Evolutionary conservation across 208 protist species (phyloP).

Genomic region (Leishmania gerbilli): DNA sequence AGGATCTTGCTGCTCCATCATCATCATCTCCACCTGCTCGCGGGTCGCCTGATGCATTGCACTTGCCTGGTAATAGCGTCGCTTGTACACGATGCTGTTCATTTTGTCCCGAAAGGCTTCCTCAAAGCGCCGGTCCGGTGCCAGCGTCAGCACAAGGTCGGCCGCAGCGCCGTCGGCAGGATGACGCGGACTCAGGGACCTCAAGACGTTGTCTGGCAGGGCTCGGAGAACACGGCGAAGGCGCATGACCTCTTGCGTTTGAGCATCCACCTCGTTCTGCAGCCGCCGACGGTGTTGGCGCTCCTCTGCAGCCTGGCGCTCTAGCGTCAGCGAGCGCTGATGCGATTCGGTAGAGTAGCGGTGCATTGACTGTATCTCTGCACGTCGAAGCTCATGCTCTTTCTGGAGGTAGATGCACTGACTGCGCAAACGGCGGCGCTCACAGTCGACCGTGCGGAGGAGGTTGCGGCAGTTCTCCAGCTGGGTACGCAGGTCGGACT

Average conservation of each 20-base stretch:
- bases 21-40: constrained; percentile 39
- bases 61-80: constrained; percentile 23
- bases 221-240: constrained; percentile 57
- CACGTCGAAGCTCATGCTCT: constrained; percentile 23
- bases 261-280: constrained; percentile 25
- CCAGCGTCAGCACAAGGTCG: constrained; percentile 28
- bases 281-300: constrained; percentile 19
- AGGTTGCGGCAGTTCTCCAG: constrained; percentile 46
- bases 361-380: constrained; percentile 26
- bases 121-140: constrained; percentile 74
- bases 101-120: constrained; percentile 84
- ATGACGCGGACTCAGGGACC: constrained; percentile 8
- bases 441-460: constrained; percentile 58
- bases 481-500: constrained; percentile 24
- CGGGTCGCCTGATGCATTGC: constrained; percentile 34
- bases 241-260: constrained; percentile 49
- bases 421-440: constrained; percentile 44
- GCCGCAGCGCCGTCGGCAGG: background rate
- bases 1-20: constrained; percentile 52
- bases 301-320: constrained; percentile 21
- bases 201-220: constrained; percentile 29
- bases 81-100: constrained; percentile 48
- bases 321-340: constrained; percentile 25
- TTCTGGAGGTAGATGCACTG: constrained; percentile 30
- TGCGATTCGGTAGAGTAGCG: constrained; percentile 36